Base-by-base conservation (phyloP, 2,329 filamentous ascomycete genomes). In the Emergomyces pasteurianus region DNA sequence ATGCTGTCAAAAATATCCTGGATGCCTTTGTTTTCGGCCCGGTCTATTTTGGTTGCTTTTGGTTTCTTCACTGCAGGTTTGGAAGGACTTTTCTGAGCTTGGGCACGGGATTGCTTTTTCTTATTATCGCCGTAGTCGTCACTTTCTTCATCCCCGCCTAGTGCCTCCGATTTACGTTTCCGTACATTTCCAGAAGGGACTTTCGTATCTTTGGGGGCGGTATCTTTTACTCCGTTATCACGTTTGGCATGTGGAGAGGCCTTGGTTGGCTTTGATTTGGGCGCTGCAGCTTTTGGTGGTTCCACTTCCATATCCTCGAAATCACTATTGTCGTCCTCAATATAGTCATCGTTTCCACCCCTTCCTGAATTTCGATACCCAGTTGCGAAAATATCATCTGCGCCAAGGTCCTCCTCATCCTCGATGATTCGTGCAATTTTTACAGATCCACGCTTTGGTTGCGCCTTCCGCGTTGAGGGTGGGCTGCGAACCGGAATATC, bases 1-100 rank as follows among this genome's bases (percentile, higher is more conserved):
- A 99, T 92, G 66, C 86, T 90, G 70, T 95, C 87, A 38, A 97
- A 83, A 53, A 99, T 96, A 56, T 87, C 85, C 72, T 95, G 86
- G 23, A 95, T 85, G 26, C 83, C 81, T 18, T 86, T 81, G 68
- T 85, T 86, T 68, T 95, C 90, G 2, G 82, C 75, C 7, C 80
- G 79, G 2, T 84, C 82, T 2, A 82, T 79, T 72, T 90, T 89
- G 72, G 89, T 88, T 1, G 83, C 81, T 64, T 83, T 82, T 23
- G 83, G 77, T 65, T 75, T 79, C 68, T 73, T 79, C 31, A 69
- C 66, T 49, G 68, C 64, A 43, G 71, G 71, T 59, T 68, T 69
- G n/a, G 68, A 64, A 6, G 70, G 40, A 34, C 67, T 72, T 67
- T 76, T 80, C 34, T 68, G 60, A 36, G 66, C 62, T 36, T 69